phyloP scores from a whole-genome alignment of 345 rosid genomes.

The Corymbia maculata region DNA sequence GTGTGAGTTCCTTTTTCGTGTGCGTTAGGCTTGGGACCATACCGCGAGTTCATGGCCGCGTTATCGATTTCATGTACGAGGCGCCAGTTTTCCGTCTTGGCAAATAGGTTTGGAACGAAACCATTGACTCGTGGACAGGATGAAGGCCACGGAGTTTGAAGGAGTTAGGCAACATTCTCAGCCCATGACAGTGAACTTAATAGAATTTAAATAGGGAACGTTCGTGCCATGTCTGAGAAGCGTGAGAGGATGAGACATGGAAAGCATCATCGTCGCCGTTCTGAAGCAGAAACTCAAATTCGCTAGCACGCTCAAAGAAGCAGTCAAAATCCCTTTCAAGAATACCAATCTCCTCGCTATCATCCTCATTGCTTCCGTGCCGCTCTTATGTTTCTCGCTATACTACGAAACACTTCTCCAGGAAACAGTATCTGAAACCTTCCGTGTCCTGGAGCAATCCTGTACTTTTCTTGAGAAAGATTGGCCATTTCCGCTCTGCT shows the following conservation, averaged over 20 bases:
- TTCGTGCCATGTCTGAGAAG: not conserved
- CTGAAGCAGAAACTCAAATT: slow-evolving; percentile 2
- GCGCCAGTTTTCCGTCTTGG: not conserved
- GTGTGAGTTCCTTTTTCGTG: not conserved
- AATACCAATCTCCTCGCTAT: not conserved
- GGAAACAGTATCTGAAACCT: not conserved
- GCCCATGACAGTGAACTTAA: not conserved
- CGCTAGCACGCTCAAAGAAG: slow-evolving; percentile 1
- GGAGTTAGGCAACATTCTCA: not conserved
- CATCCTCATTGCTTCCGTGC: slow-evolving; percentile 4
- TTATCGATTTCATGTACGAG: not conserved
- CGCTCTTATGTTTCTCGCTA: slow-evolving; percentile 5
- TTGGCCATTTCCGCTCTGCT: not conserved
- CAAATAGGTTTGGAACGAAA: not conserved
- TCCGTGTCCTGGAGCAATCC: not conserved
- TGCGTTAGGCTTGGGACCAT: not conserved
- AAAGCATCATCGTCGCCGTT: not conserved
- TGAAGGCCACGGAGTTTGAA: not conserved
- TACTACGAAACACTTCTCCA: slow-evolving; percentile 16
- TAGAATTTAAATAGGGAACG: not conserved
- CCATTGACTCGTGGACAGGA: not conserved
- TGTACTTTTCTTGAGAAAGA: not conserved
- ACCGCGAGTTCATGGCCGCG: not conserved
- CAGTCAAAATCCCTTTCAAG: not conserved
- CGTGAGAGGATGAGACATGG: not conserved